phyloP scores from a whole-genome alignment of 169 alveolate species.

The Plasmodium reichenowi region DNA sequence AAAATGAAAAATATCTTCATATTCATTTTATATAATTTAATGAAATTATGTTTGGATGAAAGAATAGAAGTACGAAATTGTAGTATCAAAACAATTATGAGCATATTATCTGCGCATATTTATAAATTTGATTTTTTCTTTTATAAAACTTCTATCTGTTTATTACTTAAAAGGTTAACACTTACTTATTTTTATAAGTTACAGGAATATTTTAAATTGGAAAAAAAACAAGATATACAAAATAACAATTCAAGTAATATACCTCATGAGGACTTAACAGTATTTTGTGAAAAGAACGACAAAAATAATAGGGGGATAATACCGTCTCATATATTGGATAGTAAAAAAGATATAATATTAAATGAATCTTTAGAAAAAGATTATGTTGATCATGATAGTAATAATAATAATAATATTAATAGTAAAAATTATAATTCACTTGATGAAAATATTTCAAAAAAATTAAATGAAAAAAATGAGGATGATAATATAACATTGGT shows the following conservation, averaged over 20 bases:
- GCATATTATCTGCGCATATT: conserved; percentile 64
- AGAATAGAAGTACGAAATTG: conserved; percentile 75
- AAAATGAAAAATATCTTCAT: conserved; percentile 72
- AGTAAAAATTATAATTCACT: no score
- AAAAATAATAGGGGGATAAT: no score
- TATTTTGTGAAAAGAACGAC: background rate
- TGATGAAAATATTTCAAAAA: no score
- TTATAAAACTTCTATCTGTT: conserved; percentile 72
- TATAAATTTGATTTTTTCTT: conserved; percentile 63
- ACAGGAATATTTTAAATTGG: conserved; percentile 44
- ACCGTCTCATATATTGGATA: background rate
- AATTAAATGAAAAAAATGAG: no score
- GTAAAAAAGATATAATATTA: background rate
- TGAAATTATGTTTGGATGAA: conserved; percentile 74
- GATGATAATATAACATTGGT: no score
- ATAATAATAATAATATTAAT: background rate
- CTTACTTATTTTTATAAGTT: conserved; percentile 36
- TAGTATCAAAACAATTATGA: conserved; percentile 75
- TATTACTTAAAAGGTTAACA: conserved; percentile 33
- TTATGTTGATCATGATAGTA: background rate
- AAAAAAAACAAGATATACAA: conserved; percentile 6
- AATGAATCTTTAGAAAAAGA: background rate
- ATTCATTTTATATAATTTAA: conserved; percentile 65
- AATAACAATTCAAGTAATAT: background rate
- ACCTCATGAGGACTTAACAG: background rate